Evolutionary conservation across 345 rosid genomes (phyloP).

Genomic region (Salix caprea): DNA sequence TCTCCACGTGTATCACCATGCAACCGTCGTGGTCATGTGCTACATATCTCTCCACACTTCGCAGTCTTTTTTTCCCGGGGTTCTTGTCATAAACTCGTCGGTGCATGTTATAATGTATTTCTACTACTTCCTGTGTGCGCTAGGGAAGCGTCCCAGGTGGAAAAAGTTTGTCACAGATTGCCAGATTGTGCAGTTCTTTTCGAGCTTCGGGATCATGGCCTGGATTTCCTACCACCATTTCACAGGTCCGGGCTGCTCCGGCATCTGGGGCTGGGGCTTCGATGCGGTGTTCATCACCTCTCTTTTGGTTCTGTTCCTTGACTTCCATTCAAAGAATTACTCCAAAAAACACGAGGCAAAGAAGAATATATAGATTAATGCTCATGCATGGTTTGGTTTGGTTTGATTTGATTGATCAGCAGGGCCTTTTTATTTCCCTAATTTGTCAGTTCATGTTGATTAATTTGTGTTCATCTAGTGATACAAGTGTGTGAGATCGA

Average conservation of each 20-base stretch:
- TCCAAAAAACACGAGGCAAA: constrained; percentile 4
- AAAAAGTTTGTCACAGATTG: constrained; percentile 54
- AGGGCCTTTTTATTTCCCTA: neutral
- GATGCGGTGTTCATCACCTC: constrained; percentile 44
- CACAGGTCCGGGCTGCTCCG: constrained; percentile 51
- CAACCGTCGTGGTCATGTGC: constrained; percentile 55
- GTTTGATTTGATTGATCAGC: neutral
- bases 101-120: constrained; percentile 65
- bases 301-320: constrained; percentile 47
- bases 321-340: constrained; percentile 51
- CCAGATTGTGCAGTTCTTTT: constrained; percentile 57
- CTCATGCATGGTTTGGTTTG: too few species aligned
- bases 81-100: constrained; percentile 40
- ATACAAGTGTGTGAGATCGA: too few species aligned
- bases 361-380: too few species aligned
- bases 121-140: constrained; percentile 42
- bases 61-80: constrained; percentile 52
- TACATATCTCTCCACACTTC: constrained; percentile 39
- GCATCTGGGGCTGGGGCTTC: constrained; percentile 54
- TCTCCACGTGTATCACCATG: constrained; percentile 72
- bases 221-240: constrained; percentile 43
- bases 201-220: constrained; percentile 37
- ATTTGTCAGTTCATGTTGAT: neutral
- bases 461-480: neutral
- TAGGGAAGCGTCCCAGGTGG: constrained; percentile 60